Conservation (phyloP, 2,329 filamentous ascomycete genomes). For the Bimuria novae-zelandiae region DNA sequence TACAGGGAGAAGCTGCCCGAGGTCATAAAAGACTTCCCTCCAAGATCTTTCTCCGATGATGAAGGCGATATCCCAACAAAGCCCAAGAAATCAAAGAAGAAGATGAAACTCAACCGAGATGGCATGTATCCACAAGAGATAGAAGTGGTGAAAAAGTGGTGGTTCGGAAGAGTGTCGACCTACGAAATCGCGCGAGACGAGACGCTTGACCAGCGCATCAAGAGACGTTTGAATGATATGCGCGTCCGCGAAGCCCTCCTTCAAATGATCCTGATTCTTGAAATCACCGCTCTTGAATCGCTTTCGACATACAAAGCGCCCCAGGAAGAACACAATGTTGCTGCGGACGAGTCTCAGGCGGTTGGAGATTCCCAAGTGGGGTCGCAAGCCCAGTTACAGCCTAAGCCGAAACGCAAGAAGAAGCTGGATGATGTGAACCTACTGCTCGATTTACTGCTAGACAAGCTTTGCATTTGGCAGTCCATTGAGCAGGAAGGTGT, state of each 20-base stretch:
- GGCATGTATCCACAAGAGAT: conserved; percentile 72
- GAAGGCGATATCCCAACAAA: conserved; percentile 37
- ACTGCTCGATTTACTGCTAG: conserved; percentile 73
- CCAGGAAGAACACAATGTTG: conserved; percentile 11
- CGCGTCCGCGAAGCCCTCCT: conserved; percentile 78
- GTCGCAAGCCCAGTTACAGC: conserved; percentile 16
- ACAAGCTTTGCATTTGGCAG: conserved; percentile 83
- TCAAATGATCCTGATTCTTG: conserved; percentile 78
- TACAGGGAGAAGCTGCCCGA: conserved; percentile 72
- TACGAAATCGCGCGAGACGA: conserved; percentile 36
- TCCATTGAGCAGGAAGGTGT: conserved; percentile 67
- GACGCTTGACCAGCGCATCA: conserved; percentile 57
- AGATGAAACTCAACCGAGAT: conserved; percentile 65
- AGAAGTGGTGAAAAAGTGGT: conserved; percentile 70
- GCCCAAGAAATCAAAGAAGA: conserved; percentile 49
- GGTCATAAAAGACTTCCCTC: conserved; percentile 63
- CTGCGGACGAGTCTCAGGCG: conserved; percentile 11
- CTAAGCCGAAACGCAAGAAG: conserved; percentile 51
- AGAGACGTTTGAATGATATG: conserved; percentile 66
- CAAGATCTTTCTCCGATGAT: conserved; percentile 52
- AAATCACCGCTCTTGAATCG: conserved; percentile 72
- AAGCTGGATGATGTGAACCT: conserved; percentile 69
- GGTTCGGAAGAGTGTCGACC: conserved; percentile 56
- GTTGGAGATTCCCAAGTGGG: conserved; percentile 20
- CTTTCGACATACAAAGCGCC: conserved; percentile 43